Conservation (phyloP, 1,284 basidiomycete species). For the Mrakiaceae sp. region DNA sequence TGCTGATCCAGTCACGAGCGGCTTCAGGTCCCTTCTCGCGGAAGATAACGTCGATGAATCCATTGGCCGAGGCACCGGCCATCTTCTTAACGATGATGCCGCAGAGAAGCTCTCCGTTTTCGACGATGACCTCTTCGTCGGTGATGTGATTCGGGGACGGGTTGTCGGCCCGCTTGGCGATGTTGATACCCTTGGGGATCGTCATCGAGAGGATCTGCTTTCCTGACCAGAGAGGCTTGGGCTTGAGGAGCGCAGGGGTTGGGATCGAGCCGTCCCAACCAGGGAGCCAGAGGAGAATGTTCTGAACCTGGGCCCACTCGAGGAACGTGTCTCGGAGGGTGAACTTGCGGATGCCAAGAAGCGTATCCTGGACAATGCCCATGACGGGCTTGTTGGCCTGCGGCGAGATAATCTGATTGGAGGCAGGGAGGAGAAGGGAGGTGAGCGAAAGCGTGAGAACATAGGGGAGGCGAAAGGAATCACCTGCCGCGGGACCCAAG, state of each 20-base stretch:
- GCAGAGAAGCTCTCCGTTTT: slow-evolving; percentile 92
- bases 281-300: slow-evolving; percentile 93
- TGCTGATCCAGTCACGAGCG: slow-evolving; percentile 85
- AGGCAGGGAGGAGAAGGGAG: neutral
- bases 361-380: slow-evolving; percentile 98
- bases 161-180: slow-evolving; percentile 58
- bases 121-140: slow-evolving; percentile 91
- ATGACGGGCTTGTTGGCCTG: slow-evolving; percentile 99
- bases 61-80: slow-evolving; percentile 87
- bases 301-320: slow-evolving; percentile 90
- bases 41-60: slow-evolving; percentile 94
- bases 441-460: slow-evolving; percentile 4
- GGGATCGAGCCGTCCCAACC: slow-evolving; percentile 94
- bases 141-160: slow-evolving; percentile 70
- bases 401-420: slow-evolving; percentile 81
- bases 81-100: slow-evolving; percentile 98
- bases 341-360: slow-evolving; percentile 95
- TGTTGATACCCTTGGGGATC: slow-evolving; percentile 94
- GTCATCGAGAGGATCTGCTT: slow-evolving; percentile 92
- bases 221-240: slow-evolving; percentile 94
- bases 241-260: slow-evolving; percentile 87
- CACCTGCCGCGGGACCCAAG: slow-evolving; percentile 96
- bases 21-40: slow-evolving; percentile 93
- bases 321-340: slow-evolving; percentile 88
- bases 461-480: slow-evolving; percentile 19